Evolutionary conservation across 1,284 basidiomycete species (phyloP).

Genomic region (Stereum hirsutum): DNA sequence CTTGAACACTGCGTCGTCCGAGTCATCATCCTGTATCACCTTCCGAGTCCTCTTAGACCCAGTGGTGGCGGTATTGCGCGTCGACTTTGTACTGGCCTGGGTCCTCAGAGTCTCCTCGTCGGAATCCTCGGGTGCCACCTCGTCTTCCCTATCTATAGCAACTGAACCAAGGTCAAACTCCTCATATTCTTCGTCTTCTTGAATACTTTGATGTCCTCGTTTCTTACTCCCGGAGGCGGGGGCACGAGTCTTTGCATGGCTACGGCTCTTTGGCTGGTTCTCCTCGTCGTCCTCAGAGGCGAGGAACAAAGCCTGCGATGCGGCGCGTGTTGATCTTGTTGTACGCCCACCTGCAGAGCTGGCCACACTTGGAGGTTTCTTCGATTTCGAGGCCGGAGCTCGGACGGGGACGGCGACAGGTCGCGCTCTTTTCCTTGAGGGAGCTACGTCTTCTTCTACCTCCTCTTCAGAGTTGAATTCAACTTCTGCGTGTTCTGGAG

Average conservation of each 20-base stretch:
- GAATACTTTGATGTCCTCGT: constrained; percentile 2
- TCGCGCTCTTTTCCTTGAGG: background rate
- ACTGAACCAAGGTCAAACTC: background rate
- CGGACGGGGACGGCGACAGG: too few species aligned
- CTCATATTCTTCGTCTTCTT: background rate
- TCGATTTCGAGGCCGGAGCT: background rate
- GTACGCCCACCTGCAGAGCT: background rate
- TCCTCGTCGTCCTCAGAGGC: constrained; percentile 15
- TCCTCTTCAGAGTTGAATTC: constrained; percentile 2
- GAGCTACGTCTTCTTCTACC: background rate
- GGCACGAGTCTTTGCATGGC: too few species aligned
- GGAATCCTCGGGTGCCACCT: constrained; percentile 3
- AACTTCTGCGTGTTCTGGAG: background rate
- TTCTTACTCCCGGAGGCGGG: constrained; percentile 10
- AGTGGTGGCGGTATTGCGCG: constrained; percentile 11
- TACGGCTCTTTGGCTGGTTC: too few species aligned
- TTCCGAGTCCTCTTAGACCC: constrained; percentile 23
- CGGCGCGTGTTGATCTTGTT: constrained; percentile 7
- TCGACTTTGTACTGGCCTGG: constrained; percentile 11
- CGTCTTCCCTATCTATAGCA: background rate
- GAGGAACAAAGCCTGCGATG: constrained; percentile 17
- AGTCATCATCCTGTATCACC: constrained; percentile 51
- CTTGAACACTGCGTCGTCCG: constrained; percentile 60
- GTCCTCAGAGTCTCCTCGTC: constrained; percentile 23
- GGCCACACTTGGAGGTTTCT: constrained; percentile 1